Conservation (phyloP, 106 monocot genomes). For the Narthecium ossifragum region DNA sequence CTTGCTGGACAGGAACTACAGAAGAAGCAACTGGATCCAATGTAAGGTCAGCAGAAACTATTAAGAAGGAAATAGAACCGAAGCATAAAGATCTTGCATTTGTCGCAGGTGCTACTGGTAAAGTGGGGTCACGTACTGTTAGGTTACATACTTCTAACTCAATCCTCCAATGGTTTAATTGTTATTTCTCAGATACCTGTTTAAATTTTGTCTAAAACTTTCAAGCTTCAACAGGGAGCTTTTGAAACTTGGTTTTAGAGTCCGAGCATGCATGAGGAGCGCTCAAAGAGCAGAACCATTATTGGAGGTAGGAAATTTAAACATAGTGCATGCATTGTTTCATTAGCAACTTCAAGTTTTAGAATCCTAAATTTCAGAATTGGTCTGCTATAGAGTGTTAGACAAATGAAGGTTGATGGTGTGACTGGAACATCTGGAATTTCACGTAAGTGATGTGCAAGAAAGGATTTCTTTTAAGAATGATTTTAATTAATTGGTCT, state of each 20-base stretch:
- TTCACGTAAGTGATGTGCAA: constrained; percentile 34
- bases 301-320: constrained; percentile 39
- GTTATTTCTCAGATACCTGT: too few relatives aligned
- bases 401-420: constrained; percentile 52
- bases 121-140: constrained; percentile 85
- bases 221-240: constrained; percentile 61
- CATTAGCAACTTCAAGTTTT: not conserved
- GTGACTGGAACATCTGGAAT: constrained; percentile 27
- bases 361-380: not conserved
- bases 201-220: too few relatives aligned
- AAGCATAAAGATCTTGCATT: constrained; percentile 52
- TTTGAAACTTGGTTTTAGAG: constrained; percentile 79
- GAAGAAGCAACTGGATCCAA: constrained; percentile 14
- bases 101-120: constrained; percentile 91
- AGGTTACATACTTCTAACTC: constrained; percentile 40
- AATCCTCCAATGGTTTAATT: too few relatives aligned
- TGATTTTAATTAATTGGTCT: constrained; percentile 1
- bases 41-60: constrained; percentile 12
- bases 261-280: constrained; percentile 76
- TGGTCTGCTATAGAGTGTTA: constrained; percentile 48
- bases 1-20: constrained; percentile 9
- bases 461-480: too few relatives aligned
- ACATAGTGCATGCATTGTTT: not conserved
- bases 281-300: constrained; percentile 58
- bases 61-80: too few relatives aligned